Base-by-base conservation (phyloP, 2,329 filamentous ascomycete genomes). In the Trichoderma atroviride region DNA sequence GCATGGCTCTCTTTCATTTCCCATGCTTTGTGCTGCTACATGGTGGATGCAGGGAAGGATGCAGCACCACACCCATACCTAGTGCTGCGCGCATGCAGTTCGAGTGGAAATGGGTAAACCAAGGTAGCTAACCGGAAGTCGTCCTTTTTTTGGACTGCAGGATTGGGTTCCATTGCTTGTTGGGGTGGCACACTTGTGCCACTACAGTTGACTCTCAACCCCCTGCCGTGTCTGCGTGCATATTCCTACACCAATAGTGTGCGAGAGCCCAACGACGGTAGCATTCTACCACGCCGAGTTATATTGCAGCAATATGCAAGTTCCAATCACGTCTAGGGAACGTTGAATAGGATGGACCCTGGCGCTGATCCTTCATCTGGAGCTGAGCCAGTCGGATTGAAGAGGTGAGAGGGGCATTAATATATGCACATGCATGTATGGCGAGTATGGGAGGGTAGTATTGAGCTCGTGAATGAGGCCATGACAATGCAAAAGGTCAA, bases 111-210 rank as follows among this genome's bases (percentile, higher is more conserved):
- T 43, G 19, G 40, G 40, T 43, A 9, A 9, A n/a, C 19, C 9
- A 43, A 43, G 19, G 61, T 40, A 43, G 55, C 63, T 58, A 35
- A 9, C 33, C 53, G 27, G 40, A 59, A 22, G 40, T 4, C 22
- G 40, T 55, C 55, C 37, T 52, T 11, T 11, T 11, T 66, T 50
- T 58, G 19, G 52, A 59, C 63, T 59, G 63, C 63, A 59, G 63
- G 55, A 14, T 67, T 40, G 63, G 61, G 63, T 67, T 37, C 22
- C 63, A 67, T 67, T 67, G 63, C 33, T 67, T 59, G 55, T 59
- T 55, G 50, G 50, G 40, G 33, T 10, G 40, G 16, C 6, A 19
- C 16, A 9, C 40, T 43, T 9, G 50, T 27, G 35, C 52, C 43
- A 6, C 16, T 29, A 33, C 52, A 55, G 31, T 35, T 43, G 40